These are phyloP conservation scores for Brassica nigra DNA, from an alignment of 345 rosid genomes.

Conservation along the genomic window DNA sequence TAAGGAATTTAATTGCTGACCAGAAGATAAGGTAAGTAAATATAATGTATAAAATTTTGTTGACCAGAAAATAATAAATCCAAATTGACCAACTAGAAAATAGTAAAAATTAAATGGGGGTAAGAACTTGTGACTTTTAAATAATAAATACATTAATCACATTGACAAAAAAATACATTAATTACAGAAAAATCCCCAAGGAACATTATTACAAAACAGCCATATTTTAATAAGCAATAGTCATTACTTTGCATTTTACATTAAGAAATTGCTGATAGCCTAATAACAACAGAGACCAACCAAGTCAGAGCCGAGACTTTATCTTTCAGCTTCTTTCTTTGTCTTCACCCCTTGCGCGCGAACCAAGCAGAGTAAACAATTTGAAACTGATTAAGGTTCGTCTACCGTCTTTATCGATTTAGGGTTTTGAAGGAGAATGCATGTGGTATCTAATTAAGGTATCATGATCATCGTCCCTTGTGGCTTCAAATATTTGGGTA, in stretches of 20 bases:
- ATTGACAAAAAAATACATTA: background rate
- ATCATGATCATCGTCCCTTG: background rate
- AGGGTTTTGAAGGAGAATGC: background rate
- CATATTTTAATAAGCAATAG: background rate
- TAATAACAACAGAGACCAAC: slow-evolving; percentile 1
- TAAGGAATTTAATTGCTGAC: background rate
- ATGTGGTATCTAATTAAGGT: background rate
- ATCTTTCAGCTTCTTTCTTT: slow-evolving; percentile 2
- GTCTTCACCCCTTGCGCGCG: slow-evolving; percentile 18
- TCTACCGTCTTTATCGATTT: background rate
- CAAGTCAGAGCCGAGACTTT: slow-evolving; percentile 21
- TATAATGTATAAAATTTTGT: background rate
- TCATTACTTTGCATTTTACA: background rate
- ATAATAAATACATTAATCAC: background rate
- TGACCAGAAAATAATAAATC: background rate
- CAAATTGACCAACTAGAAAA: background rate
- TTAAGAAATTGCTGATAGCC: background rate
- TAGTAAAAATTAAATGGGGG: background rate
- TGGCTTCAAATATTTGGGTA: background rate
- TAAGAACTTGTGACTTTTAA: background rate
- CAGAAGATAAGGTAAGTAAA: background rate
- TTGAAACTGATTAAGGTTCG: slow-evolving; percentile 6
- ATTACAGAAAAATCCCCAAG: background rate
- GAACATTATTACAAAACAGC: background rate
- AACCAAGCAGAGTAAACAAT: background rate